Percentiles rank a stretch among this genome's conserved stretches.
Evolutionary conservation across 768 basidiomycete species (phyloP).

Genomic region (Tricholoma flavovirens): DNA sequence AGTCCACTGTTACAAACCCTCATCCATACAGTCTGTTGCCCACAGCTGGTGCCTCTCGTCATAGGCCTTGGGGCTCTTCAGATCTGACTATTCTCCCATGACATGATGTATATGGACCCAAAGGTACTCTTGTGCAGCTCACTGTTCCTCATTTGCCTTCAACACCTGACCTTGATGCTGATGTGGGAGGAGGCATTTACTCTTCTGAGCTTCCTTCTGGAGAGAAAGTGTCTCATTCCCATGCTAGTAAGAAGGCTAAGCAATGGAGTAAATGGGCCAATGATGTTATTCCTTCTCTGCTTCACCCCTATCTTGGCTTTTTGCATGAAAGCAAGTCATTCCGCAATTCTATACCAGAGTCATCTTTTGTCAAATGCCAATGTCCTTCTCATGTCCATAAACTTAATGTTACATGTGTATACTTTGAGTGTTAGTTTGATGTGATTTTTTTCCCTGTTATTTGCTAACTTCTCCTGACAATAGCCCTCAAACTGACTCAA

Average conservation of each 20-base stretch:
- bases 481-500: too few relatives aligned
- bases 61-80: background rate
- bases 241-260: background rate
- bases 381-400: background rate
- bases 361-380: too few relatives aligned
- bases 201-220: too few relatives aligned
- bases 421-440: too few relatives aligned
- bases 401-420: too few relatives aligned
- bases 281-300: background rate
- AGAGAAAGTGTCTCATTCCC: too few relatives aligned
- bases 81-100: background rate
- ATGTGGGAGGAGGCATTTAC: too few relatives aligned
- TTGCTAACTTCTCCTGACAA: too few relatives aligned
- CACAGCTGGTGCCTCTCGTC: background rate
- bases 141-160: background rate
- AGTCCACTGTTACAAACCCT: background rate
- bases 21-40: background rate
- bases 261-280: background rate
- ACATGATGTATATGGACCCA: background rate
- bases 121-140: background rate
- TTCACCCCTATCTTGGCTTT: background rate
- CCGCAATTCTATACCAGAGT: background rate
- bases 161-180: too few relatives aligned
- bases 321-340: background rate
- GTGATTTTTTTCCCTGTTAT: too few relatives aligned